Conservation (phyloP, 192 early-diverging fungal species). For the Allomyces javanicus region DNA sequence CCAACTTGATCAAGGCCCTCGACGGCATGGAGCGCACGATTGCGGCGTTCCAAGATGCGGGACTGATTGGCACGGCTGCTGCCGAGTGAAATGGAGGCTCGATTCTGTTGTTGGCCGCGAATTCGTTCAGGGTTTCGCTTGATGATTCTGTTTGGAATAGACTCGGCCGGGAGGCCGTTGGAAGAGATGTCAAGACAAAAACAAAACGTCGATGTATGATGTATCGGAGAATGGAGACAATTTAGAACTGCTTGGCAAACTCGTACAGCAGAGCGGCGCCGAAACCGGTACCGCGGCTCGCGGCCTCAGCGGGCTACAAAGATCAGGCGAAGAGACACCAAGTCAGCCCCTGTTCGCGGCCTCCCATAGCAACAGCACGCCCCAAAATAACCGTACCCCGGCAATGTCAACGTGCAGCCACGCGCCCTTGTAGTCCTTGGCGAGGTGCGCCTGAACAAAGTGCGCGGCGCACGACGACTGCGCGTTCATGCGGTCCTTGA, state of each 20-base stretch:
- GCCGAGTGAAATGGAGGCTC: too few relatives aligned
- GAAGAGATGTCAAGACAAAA: too few relatives aligned
- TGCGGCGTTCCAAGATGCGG: too few relatives aligned
- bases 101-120: too few relatives aligned
- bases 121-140: too few relatives aligned
- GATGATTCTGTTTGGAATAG: too few relatives aligned
- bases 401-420: slow-evolving; percentile 28
- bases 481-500: slow-evolving; percentile 24
- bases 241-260: slow-evolving; percentile 1
- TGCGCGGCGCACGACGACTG: slow-evolving; percentile 22
- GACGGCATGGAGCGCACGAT: neutral
- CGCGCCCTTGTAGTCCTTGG: slow-evolving; percentile 10
- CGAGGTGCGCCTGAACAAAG: slow-evolving; percentile 24
- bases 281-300: slow-evolving; percentile 14
- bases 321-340: neutral
- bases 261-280: slow-evolving; percentile 13
- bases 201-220: too few relatives aligned
- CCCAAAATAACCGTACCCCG: neutral
- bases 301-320: slow-evolving; percentile 2
- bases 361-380: neutral
- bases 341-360: neutral
- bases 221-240: neutral
- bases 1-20: slow-evolving; percentile 12
- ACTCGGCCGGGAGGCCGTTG: too few relatives aligned
- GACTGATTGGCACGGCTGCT: too few relatives aligned